Percentiles rank a stretch among this genome's conserved stretches.
These are phyloP conservation scores for Suhomyces guaymorum DNA, from an alignment of 1,139 yeast genomes.

Conservation along the genomic window DNA sequence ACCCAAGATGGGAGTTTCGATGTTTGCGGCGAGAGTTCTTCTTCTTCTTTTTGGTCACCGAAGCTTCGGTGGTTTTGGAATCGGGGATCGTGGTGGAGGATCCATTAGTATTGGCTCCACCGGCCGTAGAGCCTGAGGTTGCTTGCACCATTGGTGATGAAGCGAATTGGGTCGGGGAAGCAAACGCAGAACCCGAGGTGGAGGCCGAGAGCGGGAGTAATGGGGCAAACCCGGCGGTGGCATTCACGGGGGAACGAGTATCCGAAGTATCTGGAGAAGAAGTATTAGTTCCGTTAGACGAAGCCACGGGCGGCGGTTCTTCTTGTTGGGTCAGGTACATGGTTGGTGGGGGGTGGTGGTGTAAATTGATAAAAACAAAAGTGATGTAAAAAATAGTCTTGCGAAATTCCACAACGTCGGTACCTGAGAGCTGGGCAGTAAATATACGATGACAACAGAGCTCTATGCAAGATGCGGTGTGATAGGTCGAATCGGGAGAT, in stretches of 20 bases:
- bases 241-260: not conserved
- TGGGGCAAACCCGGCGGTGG: conserved; percentile 8
- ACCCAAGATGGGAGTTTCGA: conserved; percentile 62
- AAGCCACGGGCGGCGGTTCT: conserved; percentile 9
- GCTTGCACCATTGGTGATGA: not conserved
- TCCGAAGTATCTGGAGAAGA: not conserved
- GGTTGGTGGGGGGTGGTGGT: conserved; percentile 1
- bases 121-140: conserved; percentile 10
- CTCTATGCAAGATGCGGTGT: conserved; percentile 7
- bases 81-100: conserved; percentile 12
- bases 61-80: conserved; percentile 11
- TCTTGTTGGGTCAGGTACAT: conserved; percentile 10
- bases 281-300: not conserved
- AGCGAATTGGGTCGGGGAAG: not conserved
- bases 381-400: conserved; percentile 7
- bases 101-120: conserved; percentile 12
- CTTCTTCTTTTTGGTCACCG: conserved; percentile 26
- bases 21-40: conserved; percentile 60
- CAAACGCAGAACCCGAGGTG: conserved; percentile 1
- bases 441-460: conserved; percentile 12
- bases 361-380: conserved; percentile 1
- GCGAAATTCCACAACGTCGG: conserved; percentile 8
- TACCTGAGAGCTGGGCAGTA: conserved; percentile 13
- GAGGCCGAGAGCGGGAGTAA: conserved; percentile 4
- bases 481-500: conserved; percentile 2